Conservation (phyloP, 768 basidiomycete species). For the Sporobolomyces phaffii region DNA sequence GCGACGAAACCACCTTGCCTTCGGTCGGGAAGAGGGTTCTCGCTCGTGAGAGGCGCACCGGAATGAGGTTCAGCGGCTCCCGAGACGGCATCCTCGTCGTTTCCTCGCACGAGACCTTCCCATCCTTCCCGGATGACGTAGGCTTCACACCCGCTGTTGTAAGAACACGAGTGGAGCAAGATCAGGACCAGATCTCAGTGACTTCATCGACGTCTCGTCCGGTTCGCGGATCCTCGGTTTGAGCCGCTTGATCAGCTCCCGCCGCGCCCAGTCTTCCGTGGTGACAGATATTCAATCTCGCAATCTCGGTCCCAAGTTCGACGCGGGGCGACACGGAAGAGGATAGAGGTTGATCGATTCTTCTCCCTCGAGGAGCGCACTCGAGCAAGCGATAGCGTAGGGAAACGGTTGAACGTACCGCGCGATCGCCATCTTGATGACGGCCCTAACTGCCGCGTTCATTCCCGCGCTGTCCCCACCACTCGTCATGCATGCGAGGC, state of each 20-base stretch:
- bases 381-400: too few species aligned
- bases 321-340: too few species aligned
- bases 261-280: too few species aligned
- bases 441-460: conserved; percentile 86
- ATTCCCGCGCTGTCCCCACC: conserved; percentile 93
- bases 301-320: too few species aligned
- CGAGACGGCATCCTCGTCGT: conserved; percentile 46
- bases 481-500: conserved; percentile 74
- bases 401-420: too few species aligned
- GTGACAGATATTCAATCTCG: too few species aligned
- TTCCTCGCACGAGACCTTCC: conserved; percentile 95
- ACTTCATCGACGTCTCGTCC: background rate
- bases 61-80: conserved; percentile 43
- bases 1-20: conserved; percentile 38
- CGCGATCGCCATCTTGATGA: conserved; percentile 85
- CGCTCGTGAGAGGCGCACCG: conserved; percentile 43
- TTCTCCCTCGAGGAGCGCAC: background rate
- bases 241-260: background rate
- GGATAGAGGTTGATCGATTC: background rate
- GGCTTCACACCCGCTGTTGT: conserved; percentile 78
- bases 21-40: background rate
- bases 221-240: conserved; percentile 2
- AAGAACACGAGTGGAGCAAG: background rate
- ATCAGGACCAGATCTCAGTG: background rate
- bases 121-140: conserved; percentile 97